phyloP scores from a whole-genome alignment of 306 rosid species.

The Quercus cerris region DNA sequence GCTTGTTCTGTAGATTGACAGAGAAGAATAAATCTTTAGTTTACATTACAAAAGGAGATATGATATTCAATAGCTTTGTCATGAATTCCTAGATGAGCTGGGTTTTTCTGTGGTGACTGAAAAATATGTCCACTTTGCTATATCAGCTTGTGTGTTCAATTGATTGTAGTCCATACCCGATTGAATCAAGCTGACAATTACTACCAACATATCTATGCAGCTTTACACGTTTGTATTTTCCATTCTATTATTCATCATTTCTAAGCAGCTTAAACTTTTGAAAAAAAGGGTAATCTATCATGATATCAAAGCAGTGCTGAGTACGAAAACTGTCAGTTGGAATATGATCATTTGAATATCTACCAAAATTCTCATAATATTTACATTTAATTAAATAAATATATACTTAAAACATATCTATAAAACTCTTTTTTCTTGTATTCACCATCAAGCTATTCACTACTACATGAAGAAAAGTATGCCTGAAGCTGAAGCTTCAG shows the following conservation, averaged over 20 bases:
- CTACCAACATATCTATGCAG: background rate
- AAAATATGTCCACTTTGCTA: constrained; percentile 1
- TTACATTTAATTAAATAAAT: background rate
- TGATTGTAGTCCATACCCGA: background rate
- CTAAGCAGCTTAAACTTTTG: too few species aligned
- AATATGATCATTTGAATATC: background rate
- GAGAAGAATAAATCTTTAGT: background rate
- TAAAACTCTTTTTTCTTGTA: background rate
- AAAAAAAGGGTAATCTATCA: too few species aligned
- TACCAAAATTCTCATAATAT: background rate
- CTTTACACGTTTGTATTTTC: background rate
- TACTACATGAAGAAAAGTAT: background rate
- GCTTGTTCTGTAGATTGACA: background rate
- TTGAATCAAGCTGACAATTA: background rate
- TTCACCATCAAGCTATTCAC: background rate
- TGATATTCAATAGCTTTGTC: constrained; percentile 11
- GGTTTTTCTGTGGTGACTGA: constrained; percentile 2
- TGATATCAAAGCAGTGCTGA: too few species aligned
- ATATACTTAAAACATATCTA: background rate
- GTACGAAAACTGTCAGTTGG: background rate
- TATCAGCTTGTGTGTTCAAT: constrained; percentile 8
- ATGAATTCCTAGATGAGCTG: constrained; percentile 9
- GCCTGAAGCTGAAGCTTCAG: background rate
- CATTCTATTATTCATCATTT: background rate
- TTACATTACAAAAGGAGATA: background rate